Percentiles rank a stretch among this genome's conserved stretches.
These are phyloP conservation scores for Leonotis leonurus DNA, from an alignment of 257 asterid genomes.

Conservation along the genomic window DNA sequence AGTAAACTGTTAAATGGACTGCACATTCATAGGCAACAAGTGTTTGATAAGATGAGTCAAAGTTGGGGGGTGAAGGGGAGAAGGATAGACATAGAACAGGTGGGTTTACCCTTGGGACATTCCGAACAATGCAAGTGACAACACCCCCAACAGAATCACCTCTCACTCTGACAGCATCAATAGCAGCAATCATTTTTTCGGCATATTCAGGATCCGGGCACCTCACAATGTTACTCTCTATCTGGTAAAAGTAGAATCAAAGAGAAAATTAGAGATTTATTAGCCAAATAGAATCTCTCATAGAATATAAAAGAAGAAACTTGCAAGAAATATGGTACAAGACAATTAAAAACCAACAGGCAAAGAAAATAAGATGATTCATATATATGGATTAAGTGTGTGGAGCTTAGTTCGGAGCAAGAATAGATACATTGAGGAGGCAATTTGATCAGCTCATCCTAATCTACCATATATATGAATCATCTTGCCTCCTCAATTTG, in stretches of 20 bases:
- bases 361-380: conserved; percentile 4
- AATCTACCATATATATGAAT: neutral
- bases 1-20: neutral
- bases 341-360: neutral
- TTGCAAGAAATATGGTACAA: neutral
- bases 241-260: conserved; percentile 31
- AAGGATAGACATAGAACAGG: neutral
- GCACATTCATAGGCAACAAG: neutral
- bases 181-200: conserved; percentile 95
- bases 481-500: too few relatives aligned
- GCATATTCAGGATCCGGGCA: conserved; percentile 95
- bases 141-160: conserved; percentile 99
- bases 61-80: neutral
- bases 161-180: conserved; percentile 84
- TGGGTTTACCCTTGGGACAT: conserved; percentile 68
- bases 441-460: conserved; percentile 1
- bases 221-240: conserved; percentile 83
- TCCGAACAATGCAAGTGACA: conserved; percentile 94
- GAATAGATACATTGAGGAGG: neutral
- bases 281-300: conserved; percentile 3
- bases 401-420: neutral
- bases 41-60: neutral
- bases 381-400: neutral
- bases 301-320: neutral
- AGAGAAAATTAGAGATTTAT: neutral